Evolutionary conservation across 805 yeast genomes (phyloP).

Genomic region (Pichia occidentalis): DNA sequence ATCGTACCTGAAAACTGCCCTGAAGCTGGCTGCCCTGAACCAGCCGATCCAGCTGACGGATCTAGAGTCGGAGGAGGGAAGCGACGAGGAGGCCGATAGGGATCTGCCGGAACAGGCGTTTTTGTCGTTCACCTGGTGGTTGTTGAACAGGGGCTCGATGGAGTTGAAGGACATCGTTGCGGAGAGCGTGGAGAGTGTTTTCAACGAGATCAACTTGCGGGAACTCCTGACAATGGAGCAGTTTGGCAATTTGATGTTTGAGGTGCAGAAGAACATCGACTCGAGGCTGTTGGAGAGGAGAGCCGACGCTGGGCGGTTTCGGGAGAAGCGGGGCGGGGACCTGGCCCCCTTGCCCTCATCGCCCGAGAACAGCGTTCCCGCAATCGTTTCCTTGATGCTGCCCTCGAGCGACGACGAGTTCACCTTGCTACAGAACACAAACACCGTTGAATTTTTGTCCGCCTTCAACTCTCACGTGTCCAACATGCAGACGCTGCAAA

Average conservation of each 20-base stretch:
- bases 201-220: conserved; percentile 61
- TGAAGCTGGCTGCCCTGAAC: conserved; percentile 52
- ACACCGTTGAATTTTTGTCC: conserved; percentile 35
- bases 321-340: too few relatives aligned
- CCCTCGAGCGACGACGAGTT: conserved; percentile 50
- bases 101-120: conserved; percentile 69
- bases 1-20: conserved; percentile 75
- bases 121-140: conserved; percentile 89
- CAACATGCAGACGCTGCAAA: conserved; percentile 25
- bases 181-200: conserved; percentile 50
- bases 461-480: conserved; percentile 22
- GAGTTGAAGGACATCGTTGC: conserved; percentile 48
- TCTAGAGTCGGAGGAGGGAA: conserved; percentile 21
- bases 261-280: conserved; percentile 29
- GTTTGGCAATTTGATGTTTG: conserved; percentile 41
- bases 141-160: conserved; percentile 79
- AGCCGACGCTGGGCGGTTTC: conserved; percentile 1
- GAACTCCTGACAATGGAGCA: conserved; percentile 61
- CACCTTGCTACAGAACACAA: conserved; percentile 48
- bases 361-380: too few relatives aligned
- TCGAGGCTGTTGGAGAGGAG: conserved; percentile 9
- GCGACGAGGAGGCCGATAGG: conserved; percentile 31
- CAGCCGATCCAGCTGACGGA: conserved; percentile 28
- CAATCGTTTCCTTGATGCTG: conserved; percentile 30
- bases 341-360: too few relatives aligned